phyloP scores from a whole-genome alignment of 2,329 filamentous ascomycete species.

The Monilinia fructigena region DNA sequence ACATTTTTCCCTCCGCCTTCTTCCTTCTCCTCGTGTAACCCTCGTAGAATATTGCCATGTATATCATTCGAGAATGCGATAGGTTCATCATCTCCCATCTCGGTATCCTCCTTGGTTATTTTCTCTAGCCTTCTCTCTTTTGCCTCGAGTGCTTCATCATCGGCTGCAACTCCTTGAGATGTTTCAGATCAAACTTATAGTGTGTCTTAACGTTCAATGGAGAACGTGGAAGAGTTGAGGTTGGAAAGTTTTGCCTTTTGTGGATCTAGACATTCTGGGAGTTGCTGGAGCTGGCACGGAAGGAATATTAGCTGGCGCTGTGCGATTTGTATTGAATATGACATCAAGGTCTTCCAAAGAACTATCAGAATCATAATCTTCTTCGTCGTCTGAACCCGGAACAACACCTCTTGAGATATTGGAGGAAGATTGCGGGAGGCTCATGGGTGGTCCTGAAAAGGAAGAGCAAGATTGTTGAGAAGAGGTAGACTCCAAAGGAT shows the following conservation, averaged over 20 bases:
- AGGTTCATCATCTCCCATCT: constrained; percentile 11
- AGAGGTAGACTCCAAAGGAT: background rate
- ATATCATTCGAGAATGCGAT: background rate
- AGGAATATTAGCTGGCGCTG: constrained; percentile 24
- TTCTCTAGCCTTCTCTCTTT: constrained; percentile 47
- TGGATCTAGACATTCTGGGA: constrained; percentile 25
- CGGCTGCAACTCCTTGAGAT: constrained; percentile 57
- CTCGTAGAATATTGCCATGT: constrained; percentile 17
- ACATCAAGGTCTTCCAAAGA: constrained; percentile 53
- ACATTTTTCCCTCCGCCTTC: constrained; percentile 42
- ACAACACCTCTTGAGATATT: constrained; percentile 47
- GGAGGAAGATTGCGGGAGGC: background rate
- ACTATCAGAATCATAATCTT: constrained; percentile 53
- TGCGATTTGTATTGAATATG: constrained; percentile 26
- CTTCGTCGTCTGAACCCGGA: constrained; percentile 66
- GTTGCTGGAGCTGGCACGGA: constrained; percentile 20
- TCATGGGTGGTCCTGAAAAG: constrained; percentile 1
- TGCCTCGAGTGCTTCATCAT: constrained; percentile 59
- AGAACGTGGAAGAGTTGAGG: constrained; percentile 47
- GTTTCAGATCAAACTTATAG: constrained; percentile 63
- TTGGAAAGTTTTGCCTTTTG: constrained; percentile 17
- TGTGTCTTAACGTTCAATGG: constrained; percentile 47
- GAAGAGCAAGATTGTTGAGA: constrained; percentile 10
- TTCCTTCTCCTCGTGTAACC: constrained; percentile 34
- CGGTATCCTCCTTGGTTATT: constrained; percentile 26